Evolutionary conservation across 2,329 filamentous ascomycete species (phyloP).

Genomic region (Colletotrichum costaricense): DNA sequence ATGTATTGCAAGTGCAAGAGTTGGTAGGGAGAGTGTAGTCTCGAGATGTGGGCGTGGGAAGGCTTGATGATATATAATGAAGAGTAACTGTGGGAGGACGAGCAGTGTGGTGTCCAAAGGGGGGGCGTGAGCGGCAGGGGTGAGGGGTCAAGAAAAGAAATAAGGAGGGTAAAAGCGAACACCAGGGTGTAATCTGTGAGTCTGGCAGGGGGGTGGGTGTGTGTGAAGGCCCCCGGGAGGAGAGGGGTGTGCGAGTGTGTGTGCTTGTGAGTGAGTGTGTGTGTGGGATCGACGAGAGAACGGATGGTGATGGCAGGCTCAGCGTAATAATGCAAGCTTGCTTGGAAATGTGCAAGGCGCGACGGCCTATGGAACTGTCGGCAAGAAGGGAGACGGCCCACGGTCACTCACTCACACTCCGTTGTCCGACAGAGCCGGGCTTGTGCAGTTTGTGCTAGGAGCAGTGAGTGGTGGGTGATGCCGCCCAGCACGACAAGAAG

Average conservation of each 20-base stretch:
- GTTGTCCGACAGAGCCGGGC: not conserved
- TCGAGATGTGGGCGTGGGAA: constrained; percentile 13
- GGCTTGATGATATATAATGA: constrained; percentile 33
- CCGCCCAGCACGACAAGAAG: constrained; percentile 7
- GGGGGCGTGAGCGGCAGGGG: constrained; percentile 1
- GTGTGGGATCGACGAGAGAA: not conserved
- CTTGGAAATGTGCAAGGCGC: constrained; percentile 11
- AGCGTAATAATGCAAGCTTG: constrained; percentile 7
- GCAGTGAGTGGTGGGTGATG: constrained; percentile 5
- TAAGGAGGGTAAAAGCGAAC: constrained; percentile 20
- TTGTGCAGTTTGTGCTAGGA: constrained; percentile 16
- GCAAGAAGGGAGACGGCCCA: not conserved
- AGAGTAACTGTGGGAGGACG: constrained; percentile 25
- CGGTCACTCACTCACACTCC: constrained; percentile 27
- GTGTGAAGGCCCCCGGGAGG: not conserved
- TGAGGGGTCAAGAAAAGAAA: constrained; percentile 23
- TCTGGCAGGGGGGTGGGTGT: not conserved
- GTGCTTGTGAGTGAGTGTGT: not conserved
- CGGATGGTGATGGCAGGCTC: constrained; percentile 7
- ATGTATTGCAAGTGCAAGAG: constrained; percentile 17
- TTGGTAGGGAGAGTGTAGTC: not conserved
- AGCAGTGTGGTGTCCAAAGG: constrained; percentile 7
- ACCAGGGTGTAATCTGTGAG: constrained; percentile 4
- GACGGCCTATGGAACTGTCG: constrained; percentile 19
- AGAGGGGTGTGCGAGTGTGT: not conserved